These are phyloP conservation scores for Botrytis squamosa DNA, from an alignment of 2,329 filamentous ascomycete genomes.

Conservation along the genomic window DNA sequence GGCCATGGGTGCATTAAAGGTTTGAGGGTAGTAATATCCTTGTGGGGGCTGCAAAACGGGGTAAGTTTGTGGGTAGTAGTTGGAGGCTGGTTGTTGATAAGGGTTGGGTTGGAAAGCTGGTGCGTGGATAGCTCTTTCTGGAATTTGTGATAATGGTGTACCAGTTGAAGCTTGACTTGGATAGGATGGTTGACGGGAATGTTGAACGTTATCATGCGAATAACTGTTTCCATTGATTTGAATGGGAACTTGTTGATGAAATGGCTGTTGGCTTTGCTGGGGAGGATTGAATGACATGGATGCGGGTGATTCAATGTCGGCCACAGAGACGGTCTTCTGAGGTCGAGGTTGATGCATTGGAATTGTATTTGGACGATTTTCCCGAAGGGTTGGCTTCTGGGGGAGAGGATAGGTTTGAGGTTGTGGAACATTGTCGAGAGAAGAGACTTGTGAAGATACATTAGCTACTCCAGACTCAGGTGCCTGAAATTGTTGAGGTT, in stretches of 20 bases:
- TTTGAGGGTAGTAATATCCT: conserved; percentile 67
- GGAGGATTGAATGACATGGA: conserved; percentile 54
- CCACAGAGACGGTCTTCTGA: conserved; percentile 90
- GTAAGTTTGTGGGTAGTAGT: conserved; percentile 56
- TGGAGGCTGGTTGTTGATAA: conserved; percentile 53
- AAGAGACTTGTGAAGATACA: conserved; percentile 26
- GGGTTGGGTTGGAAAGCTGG: conserved; percentile 80
- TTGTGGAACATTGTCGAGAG: conserved; percentile 46
- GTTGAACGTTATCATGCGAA: conserved; percentile 51
- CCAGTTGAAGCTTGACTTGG: conserved; percentile 68
- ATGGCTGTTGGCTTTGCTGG: conserved; percentile 75
- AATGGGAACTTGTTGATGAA: conserved; percentile 89
- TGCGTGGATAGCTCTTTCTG: conserved; percentile 87
- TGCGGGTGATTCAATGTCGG: conserved; percentile 82
- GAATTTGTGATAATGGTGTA: conserved; percentile 87
- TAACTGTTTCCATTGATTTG: conserved; percentile 63
- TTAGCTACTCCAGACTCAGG: conserved; percentile 37
- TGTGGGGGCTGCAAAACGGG: conserved; percentile 57
- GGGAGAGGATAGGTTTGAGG: conserved; percentile 58
- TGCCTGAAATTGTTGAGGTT: conserved; percentile 34
- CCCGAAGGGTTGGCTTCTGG: conserved; percentile 57
- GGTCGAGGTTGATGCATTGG: conserved; percentile 94
- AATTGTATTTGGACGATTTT: conserved; percentile 52
- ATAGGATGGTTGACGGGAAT: conserved; percentile 67
- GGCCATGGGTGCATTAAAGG: conserved; percentile 47